These are phyloP conservation scores for Fusarium redolens DNA, from an alignment of 2,329 filamentous ascomycete species.

Conservation along the genomic window DNA sequence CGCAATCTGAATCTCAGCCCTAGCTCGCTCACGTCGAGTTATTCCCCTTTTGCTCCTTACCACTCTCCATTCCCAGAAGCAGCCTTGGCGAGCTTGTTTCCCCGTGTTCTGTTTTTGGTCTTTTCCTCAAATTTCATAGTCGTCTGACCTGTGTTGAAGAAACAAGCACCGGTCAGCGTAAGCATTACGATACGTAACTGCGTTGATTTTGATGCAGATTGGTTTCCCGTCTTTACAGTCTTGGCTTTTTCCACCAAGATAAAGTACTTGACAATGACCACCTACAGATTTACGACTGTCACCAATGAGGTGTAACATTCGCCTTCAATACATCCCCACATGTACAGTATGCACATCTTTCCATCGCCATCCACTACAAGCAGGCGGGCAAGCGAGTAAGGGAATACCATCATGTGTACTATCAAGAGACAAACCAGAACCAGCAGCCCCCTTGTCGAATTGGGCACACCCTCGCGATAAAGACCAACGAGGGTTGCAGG, in stretches of 20 bases:
- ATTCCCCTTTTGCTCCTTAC: slow-evolving; percentile 19
- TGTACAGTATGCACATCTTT: neutral
- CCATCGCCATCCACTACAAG: slow-evolving; percentile 14
- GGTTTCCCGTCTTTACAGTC: slow-evolving; percentile 3
- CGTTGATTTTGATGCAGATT: slow-evolving; percentile 3
- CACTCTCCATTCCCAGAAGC: slow-evolving; percentile 2
- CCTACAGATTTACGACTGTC: neutral
- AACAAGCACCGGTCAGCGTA: neutral
- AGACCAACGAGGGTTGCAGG: slow-evolving; percentile 13
- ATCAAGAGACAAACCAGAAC: neutral
- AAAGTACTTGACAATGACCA: slow-evolving; percentile 24
- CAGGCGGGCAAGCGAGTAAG: slow-evolving; percentile 2
- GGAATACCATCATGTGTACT: slow-evolving; percentile 5
- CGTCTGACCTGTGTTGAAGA: slow-evolving; percentile 9
- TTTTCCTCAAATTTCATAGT: neutral
- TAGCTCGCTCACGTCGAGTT: slow-evolving; percentile 22
- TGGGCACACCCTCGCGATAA: slow-evolving; percentile 8
- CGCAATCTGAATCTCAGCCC: slow-evolving; percentile 35
- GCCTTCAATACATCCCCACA: slow-evolving; percentile 4
- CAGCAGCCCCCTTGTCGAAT: neutral
- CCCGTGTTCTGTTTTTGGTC: slow-evolving; percentile 5
- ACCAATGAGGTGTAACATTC: slow-evolving; percentile 23
- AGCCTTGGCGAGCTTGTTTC: slow-evolving; percentile 27
- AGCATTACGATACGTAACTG: slow-evolving; percentile 25
- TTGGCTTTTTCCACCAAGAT: slow-evolving; percentile 23